Percentiles rank a stretch among this genome's conserved stretches.
These are phyloP conservation scores for Aureobasidium mangrovei DNA, from an alignment of 2,329 filamentous ascomycete species.

Conservation along the genomic window DNA sequence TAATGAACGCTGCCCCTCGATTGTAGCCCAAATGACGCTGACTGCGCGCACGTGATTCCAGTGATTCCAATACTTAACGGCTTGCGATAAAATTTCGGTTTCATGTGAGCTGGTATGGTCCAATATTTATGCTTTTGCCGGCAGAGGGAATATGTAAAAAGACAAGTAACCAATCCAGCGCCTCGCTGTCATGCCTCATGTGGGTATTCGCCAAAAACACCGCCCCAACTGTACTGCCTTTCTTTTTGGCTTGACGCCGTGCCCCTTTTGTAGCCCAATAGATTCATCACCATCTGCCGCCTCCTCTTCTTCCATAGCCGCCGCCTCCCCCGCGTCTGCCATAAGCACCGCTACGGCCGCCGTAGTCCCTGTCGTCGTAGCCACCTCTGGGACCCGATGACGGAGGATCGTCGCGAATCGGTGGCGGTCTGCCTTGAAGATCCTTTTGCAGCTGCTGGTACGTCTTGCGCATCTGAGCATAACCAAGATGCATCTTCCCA, in stretches of 20 bases:
- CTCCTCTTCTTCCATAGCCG: conserved; percentile 21
- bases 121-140: neutral
- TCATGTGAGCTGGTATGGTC: neutral
- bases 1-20: conserved; percentile 9
- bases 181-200: conserved; percentile 12
- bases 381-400: conserved; percentile 32
- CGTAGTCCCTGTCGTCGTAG: conserved; percentile 33
- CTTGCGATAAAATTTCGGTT: neutral
- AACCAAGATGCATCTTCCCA: conserved; percentile 98
- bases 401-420: conserved; percentile 42
- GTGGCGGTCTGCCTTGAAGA: conserved; percentile 62
- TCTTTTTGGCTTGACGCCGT: neutral
- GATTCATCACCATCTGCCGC: conserved; percentile 13
- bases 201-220: conserved; percentile 11
- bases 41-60: neutral
- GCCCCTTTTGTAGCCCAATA: conserved; percentile 10
- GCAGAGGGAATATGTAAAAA: conserved; percentile 1
- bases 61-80: neutral
- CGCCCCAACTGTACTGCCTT: neutral
- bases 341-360: conserved; percentile 35
- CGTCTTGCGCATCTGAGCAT: conserved; percentile 95
- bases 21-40: conserved; percentile 5
- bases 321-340: conserved; percentile 36
- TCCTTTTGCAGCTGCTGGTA: conserved; percentile 81
- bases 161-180: conserved; percentile 4